phyloP scores from a whole-genome alignment of 495 filamentous ascomycete species.

The Paragyromitra xinjiangensis region DNA sequence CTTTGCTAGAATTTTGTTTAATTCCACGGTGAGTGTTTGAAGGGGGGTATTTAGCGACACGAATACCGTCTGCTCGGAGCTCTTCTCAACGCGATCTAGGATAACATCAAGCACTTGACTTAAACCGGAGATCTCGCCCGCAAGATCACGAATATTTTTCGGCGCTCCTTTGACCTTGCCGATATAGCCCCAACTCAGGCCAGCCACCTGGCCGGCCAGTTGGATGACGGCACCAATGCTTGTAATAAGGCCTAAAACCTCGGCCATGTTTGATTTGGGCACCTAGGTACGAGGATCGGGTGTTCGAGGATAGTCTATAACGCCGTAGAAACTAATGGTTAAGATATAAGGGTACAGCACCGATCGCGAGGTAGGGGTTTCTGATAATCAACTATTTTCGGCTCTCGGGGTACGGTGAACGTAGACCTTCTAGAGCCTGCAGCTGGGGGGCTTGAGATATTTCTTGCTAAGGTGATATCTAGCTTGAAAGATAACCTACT shows the following conservation, averaged over 20 bases:
- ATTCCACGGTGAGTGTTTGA: not conserved
- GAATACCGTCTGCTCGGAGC: not conserved
- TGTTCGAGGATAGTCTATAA: not conserved
- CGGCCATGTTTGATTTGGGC: not conserved
- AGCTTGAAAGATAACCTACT: too few relatives aligned
- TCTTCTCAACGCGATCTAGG: not conserved
- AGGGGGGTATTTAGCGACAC: not conserved
- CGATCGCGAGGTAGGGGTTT: too few relatives aligned
- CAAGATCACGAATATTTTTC: not conserved
- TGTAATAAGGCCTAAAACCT: not conserved
- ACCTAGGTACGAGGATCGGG: not conserved
- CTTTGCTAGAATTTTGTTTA: not conserved
- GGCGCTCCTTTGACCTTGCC: conserved; percentile 8
- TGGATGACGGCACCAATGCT: not conserved
- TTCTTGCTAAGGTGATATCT: too few relatives aligned
- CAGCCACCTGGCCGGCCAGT: conserved; percentile 7
- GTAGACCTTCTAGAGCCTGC: too few relatives aligned
- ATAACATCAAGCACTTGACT: conserved; percentile 9
- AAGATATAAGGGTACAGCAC: not conserved
- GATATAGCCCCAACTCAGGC: conserved; percentile 14
- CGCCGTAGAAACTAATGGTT: not conserved
- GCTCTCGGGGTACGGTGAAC: too few relatives aligned
- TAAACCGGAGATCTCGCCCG: conserved; percentile 1
- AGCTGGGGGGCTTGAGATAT: too few relatives aligned
- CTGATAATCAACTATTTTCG: too few relatives aligned